Percentiles rank a stretch among this genome's conserved stretches.
Conservation (phyloP, 1,284 basidiomycete species). For the Apiotrichum siamense region DNA sequence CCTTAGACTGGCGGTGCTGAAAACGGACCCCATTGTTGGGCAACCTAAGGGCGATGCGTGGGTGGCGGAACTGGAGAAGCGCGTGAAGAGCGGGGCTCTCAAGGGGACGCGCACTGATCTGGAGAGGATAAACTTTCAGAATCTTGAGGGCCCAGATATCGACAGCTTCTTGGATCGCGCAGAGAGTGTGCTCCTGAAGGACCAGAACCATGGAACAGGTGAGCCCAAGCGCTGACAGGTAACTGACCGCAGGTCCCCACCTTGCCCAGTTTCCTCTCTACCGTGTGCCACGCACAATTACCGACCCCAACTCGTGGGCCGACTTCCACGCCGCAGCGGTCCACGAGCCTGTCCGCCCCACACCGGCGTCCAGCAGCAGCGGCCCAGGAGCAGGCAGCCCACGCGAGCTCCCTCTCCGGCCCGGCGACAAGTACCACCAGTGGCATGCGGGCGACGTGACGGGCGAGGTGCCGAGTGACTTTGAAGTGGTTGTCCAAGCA, state of each 20-base stretch:
- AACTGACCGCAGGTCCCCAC: not conserved
- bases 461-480: constrained; percentile 24
- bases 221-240: not conserved
- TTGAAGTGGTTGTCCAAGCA: constrained; percentile 24
- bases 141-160: constrained; percentile 26
- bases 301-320: not conserved
- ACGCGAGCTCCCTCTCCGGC: constrained; percentile 28
- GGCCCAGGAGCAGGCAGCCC: too few species aligned
- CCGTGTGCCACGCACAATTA: not conserved
- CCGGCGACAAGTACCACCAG: constrained; percentile 28
- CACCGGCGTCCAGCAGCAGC: too few species aligned
- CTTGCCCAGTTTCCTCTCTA: constrained; percentile 19
- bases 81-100: constrained; percentile 36
- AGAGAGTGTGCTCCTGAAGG: constrained; percentile 28
- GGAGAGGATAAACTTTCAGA: constrained; percentile 25
- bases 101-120: constrained; percentile 9
- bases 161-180: constrained; percentile 30
- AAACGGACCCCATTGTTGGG: constrained; percentile 54
- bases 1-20: constrained; percentile 12
- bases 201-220: constrained; percentile 18
- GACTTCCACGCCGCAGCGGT: constrained; percentile 13
- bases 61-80: constrained; percentile 51
- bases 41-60: constrained; percentile 57
- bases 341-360: constrained; percentile 1
- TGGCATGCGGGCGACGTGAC: constrained; percentile 26